phyloP scores from a whole-genome alignment of 2,329 filamentous ascomycete genomes.

The Neofusicoccum umdonicola region DNA sequence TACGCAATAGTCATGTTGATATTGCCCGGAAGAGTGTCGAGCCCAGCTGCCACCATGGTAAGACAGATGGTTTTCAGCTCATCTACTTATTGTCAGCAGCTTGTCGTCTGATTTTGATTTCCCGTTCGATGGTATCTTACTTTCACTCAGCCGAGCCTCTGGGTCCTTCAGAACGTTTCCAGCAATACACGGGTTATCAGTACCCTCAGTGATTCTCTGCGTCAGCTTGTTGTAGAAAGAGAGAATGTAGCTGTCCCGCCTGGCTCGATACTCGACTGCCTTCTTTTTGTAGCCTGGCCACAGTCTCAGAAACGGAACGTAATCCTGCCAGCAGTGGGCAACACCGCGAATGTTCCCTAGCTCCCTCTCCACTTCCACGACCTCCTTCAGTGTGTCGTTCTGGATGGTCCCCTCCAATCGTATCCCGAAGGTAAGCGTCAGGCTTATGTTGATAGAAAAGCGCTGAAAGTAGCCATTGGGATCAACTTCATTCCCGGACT shows the following conservation, averaged over 20 bases:
- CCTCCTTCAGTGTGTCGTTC: constrained; percentile 9
- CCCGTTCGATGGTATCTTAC: background rate
- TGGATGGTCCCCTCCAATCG: constrained; percentile 7
- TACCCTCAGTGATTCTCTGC: constrained; percentile 1
- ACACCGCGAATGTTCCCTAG: constrained; percentile 3
- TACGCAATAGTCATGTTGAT: constrained; percentile 17
- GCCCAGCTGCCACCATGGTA: constrained; percentile 12
- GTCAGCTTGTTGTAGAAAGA: background rate
- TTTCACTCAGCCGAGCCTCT: constrained; percentile 2
- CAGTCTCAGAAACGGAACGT: constrained; percentile 13
- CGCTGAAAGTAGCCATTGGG: constrained; percentile 15
- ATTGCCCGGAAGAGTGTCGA: constrained; percentile 15
- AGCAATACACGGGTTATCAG: constrained; percentile 11
- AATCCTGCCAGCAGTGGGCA: constrained; percentile 17
- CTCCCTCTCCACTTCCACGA: constrained; percentile 1
- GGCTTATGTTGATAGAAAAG: constrained; percentile 13
- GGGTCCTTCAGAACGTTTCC: constrained; percentile 13
- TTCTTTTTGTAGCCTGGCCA: background rate
- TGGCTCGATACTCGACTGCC: background rate
- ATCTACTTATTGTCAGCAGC: background rate
- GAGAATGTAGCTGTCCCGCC: constrained; percentile 5
- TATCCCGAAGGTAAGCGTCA: constrained; percentile 4
- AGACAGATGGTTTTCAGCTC: constrained; percentile 14
- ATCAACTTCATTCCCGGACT: background rate
- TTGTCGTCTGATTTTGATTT: too few species aligned